These are phyloP conservation scores for Lipomyces oligophaga DNA, from an alignment of 805 yeast species.

Conservation along the genomic window DNA sequence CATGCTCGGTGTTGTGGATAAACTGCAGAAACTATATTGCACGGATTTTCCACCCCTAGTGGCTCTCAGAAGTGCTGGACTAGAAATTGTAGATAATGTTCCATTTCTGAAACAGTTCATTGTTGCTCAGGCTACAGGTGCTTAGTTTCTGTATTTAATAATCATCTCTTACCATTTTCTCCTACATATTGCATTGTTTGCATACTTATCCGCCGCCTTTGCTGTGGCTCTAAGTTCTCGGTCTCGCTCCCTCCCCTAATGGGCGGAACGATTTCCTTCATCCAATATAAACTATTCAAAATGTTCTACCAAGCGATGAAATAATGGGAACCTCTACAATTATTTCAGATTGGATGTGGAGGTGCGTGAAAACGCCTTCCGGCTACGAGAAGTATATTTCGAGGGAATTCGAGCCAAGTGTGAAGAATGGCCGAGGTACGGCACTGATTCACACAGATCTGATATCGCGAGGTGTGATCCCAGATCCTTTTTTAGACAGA, in stretches of 20 bases:
- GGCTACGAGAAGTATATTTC: not conserved
- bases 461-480: slow-evolving; percentile 39
- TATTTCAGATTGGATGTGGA: slow-evolving; percentile 22
- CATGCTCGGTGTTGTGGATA: slow-evolving; percentile 84
- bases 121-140: slow-evolving; percentile 53
- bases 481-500: slow-evolving; percentile 46
- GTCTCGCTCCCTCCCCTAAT: too few relatives aligned
- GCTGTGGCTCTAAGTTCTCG: too few relatives aligned
- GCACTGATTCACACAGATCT: slow-evolving; percentile 47
- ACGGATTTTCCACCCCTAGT: slow-evolving; percentile 73
- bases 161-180: not conserved
- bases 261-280: too few relatives aligned
- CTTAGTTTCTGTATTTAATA: too few relatives aligned
- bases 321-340: too few relatives aligned
- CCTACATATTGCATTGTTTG: too few relatives aligned
- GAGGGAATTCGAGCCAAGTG: slow-evolving; percentile 21
- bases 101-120: slow-evolving; percentile 65
- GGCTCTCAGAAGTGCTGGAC: slow-evolving; percentile 67
- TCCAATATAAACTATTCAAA: too few relatives aligned
- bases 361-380: slow-evolving; percentile 17
- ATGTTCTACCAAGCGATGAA: too few relatives aligned
- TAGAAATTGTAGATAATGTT: slow-evolving; percentile 60
- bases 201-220: too few relatives aligned
- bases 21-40: slow-evolving; percentile 80
- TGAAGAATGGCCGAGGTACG: slow-evolving; percentile 28